Conservation (phyloP, 2,329 filamentous ascomycete genomes). For the Fusarium haematococcum region DNA sequence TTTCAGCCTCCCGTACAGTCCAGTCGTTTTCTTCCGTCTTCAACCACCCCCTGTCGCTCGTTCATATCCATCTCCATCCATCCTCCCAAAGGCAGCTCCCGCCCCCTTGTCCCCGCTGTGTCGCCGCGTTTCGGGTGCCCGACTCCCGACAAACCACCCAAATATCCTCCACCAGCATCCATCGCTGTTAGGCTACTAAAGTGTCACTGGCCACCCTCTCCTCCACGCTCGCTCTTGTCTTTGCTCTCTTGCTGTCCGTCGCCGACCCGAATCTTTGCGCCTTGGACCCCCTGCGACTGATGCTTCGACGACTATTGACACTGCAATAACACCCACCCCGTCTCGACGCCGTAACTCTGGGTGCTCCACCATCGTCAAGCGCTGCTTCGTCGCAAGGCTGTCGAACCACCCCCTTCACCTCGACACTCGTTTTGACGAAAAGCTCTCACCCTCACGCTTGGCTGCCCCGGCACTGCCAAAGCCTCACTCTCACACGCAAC, state of each 20-base stretch:
- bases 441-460: conserved; percentile 14
- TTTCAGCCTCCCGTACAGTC: conserved; percentile 21
- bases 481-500: conserved; percentile 22
- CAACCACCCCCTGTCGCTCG: conserved; percentile 41
- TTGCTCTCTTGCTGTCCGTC: conserved; percentile 14
- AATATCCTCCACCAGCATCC: conserved; percentile 34
- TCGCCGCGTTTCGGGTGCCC: conserved; percentile 37
- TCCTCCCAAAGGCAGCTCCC: not conserved
- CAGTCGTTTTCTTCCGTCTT: conserved; percentile 25
- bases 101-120: conserved; percentile 29
- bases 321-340: conserved; percentile 2
- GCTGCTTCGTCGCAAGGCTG: conserved; percentile 9
- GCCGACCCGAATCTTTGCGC: conserved; percentile 9
- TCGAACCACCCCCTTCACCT: conserved; percentile 14
- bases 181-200: conserved; percentile 22
- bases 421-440: conserved; percentile 19
- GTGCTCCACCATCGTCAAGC: conserved; percentile 5
- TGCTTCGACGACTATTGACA: conserved; percentile 9
- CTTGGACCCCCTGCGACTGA: conserved; percentile 6
- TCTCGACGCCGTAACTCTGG: conserved; percentile 5
- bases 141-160: conserved; percentile 26
- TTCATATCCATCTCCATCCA: conserved; percentile 28
- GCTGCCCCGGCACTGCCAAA: conserved; percentile 33
- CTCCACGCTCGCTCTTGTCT: conserved; percentile 21
- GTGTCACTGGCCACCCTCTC: conserved; percentile 26